Evolutionary conservation across 2,329 filamentous ascomycete genomes (phyloP), one percentile per base, ranked within the genome.

Genomic region (Graphilbum fragrans): DNA sequence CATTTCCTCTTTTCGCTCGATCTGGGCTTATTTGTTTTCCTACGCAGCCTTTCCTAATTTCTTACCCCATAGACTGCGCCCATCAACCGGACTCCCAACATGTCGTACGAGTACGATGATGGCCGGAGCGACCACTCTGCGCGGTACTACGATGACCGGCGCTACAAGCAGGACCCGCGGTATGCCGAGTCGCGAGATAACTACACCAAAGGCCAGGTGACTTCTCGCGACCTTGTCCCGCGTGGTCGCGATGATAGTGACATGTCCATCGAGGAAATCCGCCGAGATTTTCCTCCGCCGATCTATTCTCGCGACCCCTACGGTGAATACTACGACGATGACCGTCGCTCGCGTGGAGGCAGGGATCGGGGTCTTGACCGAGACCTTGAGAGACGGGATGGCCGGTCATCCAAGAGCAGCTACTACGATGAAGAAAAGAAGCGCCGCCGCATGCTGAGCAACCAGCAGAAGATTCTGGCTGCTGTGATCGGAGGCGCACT

Each of bases 241-340:
- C 66, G 72, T 21, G 57, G 65, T 38, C 79, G 82, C 49, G 80
- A 88, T 56, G 81, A 86, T 53, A 87, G 81, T 58, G 79, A 80
- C 36, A 64, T 81, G 21, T 80, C 80, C 3, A 62, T 93, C 55
- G 88, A 94, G 62, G 85, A 93, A 62, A 77, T 93, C 45, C 77
- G 77, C 49, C 79, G 86, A 50, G 84, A 93, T 51, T 94, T 93
- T 53, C 85, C 85, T 25, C 84, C 86, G 7, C 81, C 80, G 6
- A 77, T 71, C 31, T 65, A 67, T 46, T 48, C 60, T 42, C 54
- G 60, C 42, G 72, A 74, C 46, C 67, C 75, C 53, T 72, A 79
- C 56, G 72, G 79, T 43, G 73, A 77, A 55, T 69, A 76, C 47
- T 73, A 77, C 55, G 69, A 76, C 47, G 69, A 78, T 49, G 72